Evolutionary conservation across 768 basidiomycete species (phyloP).

Genomic region (Termitomyces sp.): DNA sequence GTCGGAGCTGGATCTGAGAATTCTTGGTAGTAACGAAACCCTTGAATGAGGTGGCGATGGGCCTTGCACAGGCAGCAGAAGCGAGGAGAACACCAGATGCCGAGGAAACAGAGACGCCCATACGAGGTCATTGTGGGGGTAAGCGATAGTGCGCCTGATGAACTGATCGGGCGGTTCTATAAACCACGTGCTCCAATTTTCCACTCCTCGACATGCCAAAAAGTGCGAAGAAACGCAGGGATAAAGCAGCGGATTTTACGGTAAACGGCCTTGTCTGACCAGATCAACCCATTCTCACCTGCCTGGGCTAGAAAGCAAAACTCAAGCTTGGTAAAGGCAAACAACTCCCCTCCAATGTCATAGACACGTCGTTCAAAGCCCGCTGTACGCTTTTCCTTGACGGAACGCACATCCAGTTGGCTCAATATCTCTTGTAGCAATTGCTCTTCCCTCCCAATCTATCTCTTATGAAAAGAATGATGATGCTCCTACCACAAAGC

Average conservation of each 20-base stretch:
- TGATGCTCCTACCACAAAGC: slow-evolving; percentile 62
- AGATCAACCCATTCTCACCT: not conserved
- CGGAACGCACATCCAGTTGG: not conserved
- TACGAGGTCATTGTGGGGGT: too few relatives aligned
- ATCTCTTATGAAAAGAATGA: slow-evolving; percentile 54
- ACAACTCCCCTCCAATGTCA: slow-evolving; percentile 70
- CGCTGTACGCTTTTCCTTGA: slow-evolving; percentile 57
- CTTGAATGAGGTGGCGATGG: slow-evolving; percentile 18
- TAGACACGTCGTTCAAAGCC: slow-evolving; percentile 95
- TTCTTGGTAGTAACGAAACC: slow-evolving; percentile 41
- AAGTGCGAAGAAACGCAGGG: slow-evolving; percentile 79
- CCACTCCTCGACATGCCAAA: slow-evolving; percentile 60
- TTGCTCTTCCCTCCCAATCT: slow-evolving; percentile 83
- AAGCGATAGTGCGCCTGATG: not conserved
- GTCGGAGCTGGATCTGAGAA: slow-evolving; percentile 38
- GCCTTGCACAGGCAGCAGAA: slow-evolving; percentile 2
- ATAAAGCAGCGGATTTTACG: slow-evolving; percentile 83
- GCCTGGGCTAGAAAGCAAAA: slow-evolving; percentile 73
- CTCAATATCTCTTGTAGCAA: slow-evolving; percentile 44
- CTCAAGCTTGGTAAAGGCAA: slow-evolving; percentile 97
- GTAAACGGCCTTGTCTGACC: slow-evolving; percentile 27
- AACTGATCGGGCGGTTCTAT: too few relatives aligned
- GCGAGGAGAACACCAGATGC: slow-evolving; percentile 7
- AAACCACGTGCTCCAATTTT: slow-evolving; percentile 3
- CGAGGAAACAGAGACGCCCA: not conserved